phyloP scores from a whole-genome alignment of 1,284 basidiomycete species.

The Ceratobasidium sp. region DNA sequence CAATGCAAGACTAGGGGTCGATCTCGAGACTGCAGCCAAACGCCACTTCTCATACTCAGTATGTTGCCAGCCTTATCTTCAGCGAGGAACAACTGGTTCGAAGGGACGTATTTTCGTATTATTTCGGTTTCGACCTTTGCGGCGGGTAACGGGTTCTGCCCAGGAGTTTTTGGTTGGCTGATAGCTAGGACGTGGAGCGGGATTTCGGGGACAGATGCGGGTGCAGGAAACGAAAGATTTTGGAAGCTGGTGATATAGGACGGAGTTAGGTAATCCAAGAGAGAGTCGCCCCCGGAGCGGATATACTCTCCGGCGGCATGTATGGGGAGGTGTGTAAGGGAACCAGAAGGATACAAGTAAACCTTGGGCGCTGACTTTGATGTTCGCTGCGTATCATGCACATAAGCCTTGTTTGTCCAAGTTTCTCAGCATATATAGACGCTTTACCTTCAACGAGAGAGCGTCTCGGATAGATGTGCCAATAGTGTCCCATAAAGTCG shows the following conservation, averaged over 20 bases:
- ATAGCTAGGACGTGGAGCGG: slow-evolving; percentile 18
- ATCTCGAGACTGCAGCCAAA: slow-evolving; percentile 10
- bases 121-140: slow-evolving; percentile 3
- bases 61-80: neutral
- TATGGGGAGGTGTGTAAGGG: slow-evolving; percentile 14
- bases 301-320: slow-evolving; percentile 21
- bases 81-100: slow-evolving; percentile 3
- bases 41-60: neutral
- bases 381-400: neutral
- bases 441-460: neutral
- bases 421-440: neutral
- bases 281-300: neutral
- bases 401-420: neutral
- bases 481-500: slow-evolving; percentile 17
- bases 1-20: slow-evolving; percentile 5
- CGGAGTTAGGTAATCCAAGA: slow-evolving; percentile 22
- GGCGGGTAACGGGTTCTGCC: slow-evolving; percentile 11
- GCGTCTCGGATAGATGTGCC: slow-evolving; percentile 8
- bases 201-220: neutral
- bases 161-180: slow-evolving; percentile 20
- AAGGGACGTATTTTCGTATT: slow-evolving; percentile 14
- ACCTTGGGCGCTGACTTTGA: slow-evolving; percentile 4
- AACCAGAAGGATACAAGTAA: slow-evolving; percentile 14
- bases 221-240: neutral
- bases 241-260: slow-evolving; percentile 24